These are phyloP conservation scores for Amborella trichopoda DNA, from an alignment of 164 flowering plant species.

Conservation along the genomic window DNA sequence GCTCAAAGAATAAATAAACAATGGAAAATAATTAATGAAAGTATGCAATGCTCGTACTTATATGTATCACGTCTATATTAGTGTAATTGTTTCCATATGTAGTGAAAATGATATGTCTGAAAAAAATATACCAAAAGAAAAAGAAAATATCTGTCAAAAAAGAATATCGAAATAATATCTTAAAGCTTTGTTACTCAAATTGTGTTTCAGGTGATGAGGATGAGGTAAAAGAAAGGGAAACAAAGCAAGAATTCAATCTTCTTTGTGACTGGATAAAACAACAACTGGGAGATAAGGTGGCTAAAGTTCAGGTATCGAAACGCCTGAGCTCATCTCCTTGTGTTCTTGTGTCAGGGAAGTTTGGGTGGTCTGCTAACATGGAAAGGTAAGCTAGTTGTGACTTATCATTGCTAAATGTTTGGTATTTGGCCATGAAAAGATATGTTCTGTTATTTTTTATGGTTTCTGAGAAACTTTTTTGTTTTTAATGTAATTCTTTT, in stretches of 20 bases:
- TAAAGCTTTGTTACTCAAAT: too few species aligned
- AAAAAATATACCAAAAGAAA: too few species aligned
- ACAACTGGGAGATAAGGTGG: constrained; percentile 94
- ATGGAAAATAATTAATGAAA: too few species aligned
- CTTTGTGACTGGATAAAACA: constrained; percentile 97
- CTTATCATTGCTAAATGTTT: background rate
- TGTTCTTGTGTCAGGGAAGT: constrained; percentile 98
- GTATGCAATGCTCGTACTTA: too few species aligned
- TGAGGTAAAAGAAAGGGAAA: constrained; percentile 82
- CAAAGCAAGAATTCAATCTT: constrained; percentile 65
- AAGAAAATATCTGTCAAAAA: too few species aligned
- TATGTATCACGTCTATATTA: too few species aligned
- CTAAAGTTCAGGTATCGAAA: constrained; percentile 89
- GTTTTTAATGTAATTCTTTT: constrained; percentile 1
- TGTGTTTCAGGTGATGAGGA: constrained; percentile 69
- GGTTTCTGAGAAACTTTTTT: background rate
- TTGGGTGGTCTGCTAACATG: constrained; percentile 99
- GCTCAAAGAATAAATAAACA: too few species aligned
- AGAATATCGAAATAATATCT: too few species aligned
- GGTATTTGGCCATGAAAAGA: background rate
- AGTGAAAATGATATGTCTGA: too few species aligned
- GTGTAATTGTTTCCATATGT: too few species aligned
- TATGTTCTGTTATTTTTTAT: background rate
- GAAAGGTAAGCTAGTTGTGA: constrained; percentile 58
- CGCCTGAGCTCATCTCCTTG: constrained; percentile 94